Evolutionary conservation across 345 rosid genomes (phyloP), one percentile per base, ranked within the genome.

Genomic region (Microcos paniculata): DNA sequence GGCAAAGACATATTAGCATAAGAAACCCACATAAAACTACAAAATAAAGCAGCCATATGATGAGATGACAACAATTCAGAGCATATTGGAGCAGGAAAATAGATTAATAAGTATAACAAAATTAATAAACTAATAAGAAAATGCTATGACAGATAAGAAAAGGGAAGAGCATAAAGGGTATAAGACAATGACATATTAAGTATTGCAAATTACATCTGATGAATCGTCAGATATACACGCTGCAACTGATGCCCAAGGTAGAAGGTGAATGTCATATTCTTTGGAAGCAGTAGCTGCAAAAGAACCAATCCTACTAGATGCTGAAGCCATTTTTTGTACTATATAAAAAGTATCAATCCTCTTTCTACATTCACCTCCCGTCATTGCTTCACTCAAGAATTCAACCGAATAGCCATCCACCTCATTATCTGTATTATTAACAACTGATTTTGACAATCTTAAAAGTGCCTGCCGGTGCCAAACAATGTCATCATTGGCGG

Each of bases 231-330:
- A 88, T 77, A 91, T 66, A 82, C 98, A 92, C 30, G 98, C 98
- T 46, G 98, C 98, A 80, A 91, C 87, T 16, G 98, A 91, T 61
- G 91, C 98, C 98, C 98, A 94, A 30, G 98, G 98, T 74, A 91
- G 84, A 72, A 94, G 83, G 70, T 94, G 95, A 73, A 94, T 89
- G 83, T 92, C 98, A 84, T 92, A 92, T 70, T 94, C 98, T 85
- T 87, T 89, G 78, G 92, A 90, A 52, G 92, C 98, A 80, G 91
- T 83, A 74, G 90, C 90, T 40, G 98, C 91, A 82, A 92, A 91
- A 63, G 88, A 81, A 82, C 84, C 91, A 82, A 92, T 88, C 79
- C 91, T 86, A 56, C 97, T 90, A 70, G 91, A 85, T 26, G 86
- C 49, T 4, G 97, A 80, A 26, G 97, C 98, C 98, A 94, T 92